phyloP scores from a whole-genome alignment of 768 basidiomycete genomes.

The Suillus subalutaceus region DNA sequence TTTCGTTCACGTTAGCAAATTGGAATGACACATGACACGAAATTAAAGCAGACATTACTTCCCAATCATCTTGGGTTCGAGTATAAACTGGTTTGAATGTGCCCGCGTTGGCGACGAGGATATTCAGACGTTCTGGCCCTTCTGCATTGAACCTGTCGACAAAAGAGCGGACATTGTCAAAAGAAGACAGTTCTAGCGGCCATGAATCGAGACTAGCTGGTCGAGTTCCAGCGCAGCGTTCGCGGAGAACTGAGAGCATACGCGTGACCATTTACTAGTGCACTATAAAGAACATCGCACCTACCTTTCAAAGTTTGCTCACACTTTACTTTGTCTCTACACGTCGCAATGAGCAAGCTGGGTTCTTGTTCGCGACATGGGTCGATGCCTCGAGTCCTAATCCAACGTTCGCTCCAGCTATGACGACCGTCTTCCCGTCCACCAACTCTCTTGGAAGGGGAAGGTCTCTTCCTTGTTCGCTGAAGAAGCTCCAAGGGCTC shows the following conservation, averaged over 20 bases:
- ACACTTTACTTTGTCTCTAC: conserved; percentile 34
- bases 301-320: conserved; percentile 23
- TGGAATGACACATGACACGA: not conserved
- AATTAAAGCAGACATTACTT: conserved; percentile 37
- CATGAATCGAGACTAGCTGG: conserved; percentile 23
- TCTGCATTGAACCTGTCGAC: conserved; percentile 31
- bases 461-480: conserved; percentile 26
- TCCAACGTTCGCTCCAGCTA: conserved; percentile 54
- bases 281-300: not conserved
- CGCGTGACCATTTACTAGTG: conserved; percentile 15
- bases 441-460: conserved; percentile 13
- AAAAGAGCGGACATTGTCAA: conserved; percentile 36
- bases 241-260: conserved; percentile 16
- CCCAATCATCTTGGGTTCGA: conserved; percentile 52
- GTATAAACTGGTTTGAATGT: conserved; percentile 19
- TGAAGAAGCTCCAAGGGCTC: conserved; percentile 26
- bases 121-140: conserved; percentile 26
- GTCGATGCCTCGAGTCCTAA: conserved; percentile 33
- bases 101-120: conserved; percentile 37
- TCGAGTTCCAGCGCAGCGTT: not conserved
- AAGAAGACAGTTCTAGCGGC: conserved; percentile 38
- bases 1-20: conserved; percentile 15
- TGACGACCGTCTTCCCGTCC: conserved; percentile 52
- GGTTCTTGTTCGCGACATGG: conserved; percentile 37
- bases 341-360: conserved; percentile 35